Evolutionary conservation across 2,329 filamentous ascomycete genomes (phyloP).

Genomic region (Plectosphaerella sp.): DNA sequence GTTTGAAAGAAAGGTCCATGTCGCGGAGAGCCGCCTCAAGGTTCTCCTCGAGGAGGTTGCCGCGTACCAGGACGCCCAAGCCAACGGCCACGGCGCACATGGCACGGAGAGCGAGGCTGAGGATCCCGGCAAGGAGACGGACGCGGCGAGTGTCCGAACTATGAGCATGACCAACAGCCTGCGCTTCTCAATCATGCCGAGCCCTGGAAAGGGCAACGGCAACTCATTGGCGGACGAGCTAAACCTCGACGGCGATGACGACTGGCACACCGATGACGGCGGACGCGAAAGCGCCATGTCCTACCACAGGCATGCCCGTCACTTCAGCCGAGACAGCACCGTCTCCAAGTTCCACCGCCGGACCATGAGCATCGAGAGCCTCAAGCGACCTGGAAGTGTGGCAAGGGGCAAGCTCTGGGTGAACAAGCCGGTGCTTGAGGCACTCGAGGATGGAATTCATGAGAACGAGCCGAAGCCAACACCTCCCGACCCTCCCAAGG

Average conservation of each 20-base stretch:
- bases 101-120: conserved; percentile 55
- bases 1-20: conserved; percentile 78
- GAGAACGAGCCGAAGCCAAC: conserved; percentile 34
- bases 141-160: conserved; percentile 68
- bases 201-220: conserved; percentile 54
- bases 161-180: conserved; percentile 70
- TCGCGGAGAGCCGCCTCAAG: conserved; percentile 85
- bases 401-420: conserved; percentile 47
- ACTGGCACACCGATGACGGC: conserved; percentile 66
- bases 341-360: conserved; percentile 45
- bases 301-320: conserved; percentile 43
- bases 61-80: conserved; percentile 55
- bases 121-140: conserved; percentile 59
- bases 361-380: conserved; percentile 55
- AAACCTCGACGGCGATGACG: conserved; percentile 77
- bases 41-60: conserved; percentile 80
- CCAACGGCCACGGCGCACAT: conserved; percentile 22
- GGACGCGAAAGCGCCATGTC: conserved; percentile 61
- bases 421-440: conserved; percentile 52
- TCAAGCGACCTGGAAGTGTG: conserved; percentile 50
- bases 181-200: conserved; percentile 66
- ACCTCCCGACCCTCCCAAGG: conserved; percentile 22
- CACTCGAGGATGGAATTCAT: conserved; percentile 45
- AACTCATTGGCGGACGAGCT: conserved; percentile 88
- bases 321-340: conserved; percentile 54